Percentiles rank a stretch among this genome's conserved stretches.
phyloP scores from a whole-genome alignment of 2,329 filamentous ascomycete species.

The Aureobasidium musti region DNA sequence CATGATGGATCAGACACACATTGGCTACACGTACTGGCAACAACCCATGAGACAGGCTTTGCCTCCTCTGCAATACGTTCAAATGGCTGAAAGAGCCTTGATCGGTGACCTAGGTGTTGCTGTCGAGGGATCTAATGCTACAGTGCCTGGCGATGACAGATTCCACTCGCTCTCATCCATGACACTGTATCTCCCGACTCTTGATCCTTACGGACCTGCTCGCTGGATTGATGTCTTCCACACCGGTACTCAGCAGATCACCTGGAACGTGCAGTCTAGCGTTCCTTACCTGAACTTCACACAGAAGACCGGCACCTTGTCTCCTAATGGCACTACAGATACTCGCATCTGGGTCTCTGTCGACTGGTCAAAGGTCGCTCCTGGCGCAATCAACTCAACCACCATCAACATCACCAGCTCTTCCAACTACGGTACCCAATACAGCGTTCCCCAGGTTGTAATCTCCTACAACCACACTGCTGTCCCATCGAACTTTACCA shows the following conservation, averaged over 20 bases:
- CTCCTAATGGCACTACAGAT: slow-evolving; percentile 51
- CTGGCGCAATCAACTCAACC: slow-evolving; percentile 43
- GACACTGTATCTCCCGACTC: slow-evolving; percentile 56
- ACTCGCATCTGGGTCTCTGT: slow-evolving; percentile 57
- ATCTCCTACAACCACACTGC: slow-evolving; percentile 57
- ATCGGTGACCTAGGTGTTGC: slow-evolving; percentile 65
- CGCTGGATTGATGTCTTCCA: slow-evolving; percentile 67
- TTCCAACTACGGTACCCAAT: slow-evolving; percentile 47
- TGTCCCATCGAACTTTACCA: slow-evolving; percentile 55
- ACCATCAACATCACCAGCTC: slow-evolving; percentile 56
- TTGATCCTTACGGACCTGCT: slow-evolving; percentile 60
- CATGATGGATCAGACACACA: slow-evolving; percentile 60
- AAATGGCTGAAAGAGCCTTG: slow-evolving; percentile 59
- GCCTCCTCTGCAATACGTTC: slow-evolving; percentile 62
- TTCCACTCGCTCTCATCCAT: slow-evolving; percentile 59
- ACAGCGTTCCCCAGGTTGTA: slow-evolving; percentile 49
- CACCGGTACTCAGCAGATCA: slow-evolving; percentile 57
- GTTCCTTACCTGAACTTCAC: slow-evolving; percentile 57
- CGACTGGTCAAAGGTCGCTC: slow-evolving; percentile 56
- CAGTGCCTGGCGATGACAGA: slow-evolving; percentile 66
- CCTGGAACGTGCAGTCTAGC: slow-evolving; percentile 54
- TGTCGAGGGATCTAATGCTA: slow-evolving; percentile 66
- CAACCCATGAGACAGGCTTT: slow-evolving; percentile 71
- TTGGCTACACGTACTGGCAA: slow-evolving; percentile 50
- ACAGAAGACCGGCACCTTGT: slow-evolving; percentile 54